Conservation (phyloP, 2,329 filamentous ascomycete genomes). For the Colletotrichum musae region DNA sequence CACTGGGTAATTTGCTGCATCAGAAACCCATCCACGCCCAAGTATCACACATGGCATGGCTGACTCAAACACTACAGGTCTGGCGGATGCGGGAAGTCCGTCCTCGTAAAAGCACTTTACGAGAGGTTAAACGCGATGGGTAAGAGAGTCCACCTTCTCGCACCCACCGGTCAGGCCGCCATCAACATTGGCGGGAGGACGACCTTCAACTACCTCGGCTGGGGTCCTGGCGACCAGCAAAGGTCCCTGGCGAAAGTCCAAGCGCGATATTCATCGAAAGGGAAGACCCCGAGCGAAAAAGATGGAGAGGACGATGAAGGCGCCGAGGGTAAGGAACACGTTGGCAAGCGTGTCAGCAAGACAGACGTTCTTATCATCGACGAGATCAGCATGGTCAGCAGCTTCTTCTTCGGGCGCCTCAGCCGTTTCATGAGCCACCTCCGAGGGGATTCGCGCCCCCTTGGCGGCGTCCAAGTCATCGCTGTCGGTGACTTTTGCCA, state of each 20-base stretch:
- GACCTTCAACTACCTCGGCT: constrained; percentile 70
- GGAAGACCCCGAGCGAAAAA: no score
- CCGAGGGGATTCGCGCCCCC: neutral
- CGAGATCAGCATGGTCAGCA: constrained; percentile 77
- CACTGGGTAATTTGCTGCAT: constrained; percentile 62
- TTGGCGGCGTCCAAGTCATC: constrained; percentile 25
- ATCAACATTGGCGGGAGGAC: constrained; percentile 70
- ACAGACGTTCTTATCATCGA: constrained; percentile 73
- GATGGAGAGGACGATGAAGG: no score
- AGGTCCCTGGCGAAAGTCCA: no score
- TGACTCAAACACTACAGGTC: constrained; percentile 6
- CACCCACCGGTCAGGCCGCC: constrained; percentile 73
- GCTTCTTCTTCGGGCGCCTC: constrained; percentile 72
- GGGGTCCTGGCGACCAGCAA: no score
- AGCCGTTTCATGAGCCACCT: constrained; percentile 61
- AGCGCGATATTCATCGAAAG: no score
- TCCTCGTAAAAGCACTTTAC: constrained; percentile 10
- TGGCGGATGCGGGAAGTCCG: constrained; percentile 27
- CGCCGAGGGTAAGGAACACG: no score
- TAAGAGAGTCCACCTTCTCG: constrained; percentile 61
- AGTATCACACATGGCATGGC: neutral
- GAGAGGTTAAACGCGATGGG: neutral
- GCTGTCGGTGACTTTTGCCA: constrained; percentile 29
- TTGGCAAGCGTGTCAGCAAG: no score
- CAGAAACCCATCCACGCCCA: no score